Base-by-base conservation (phyloP, 192 early-diverging fungal genomes). In the Mortierella antarctica region DNA sequence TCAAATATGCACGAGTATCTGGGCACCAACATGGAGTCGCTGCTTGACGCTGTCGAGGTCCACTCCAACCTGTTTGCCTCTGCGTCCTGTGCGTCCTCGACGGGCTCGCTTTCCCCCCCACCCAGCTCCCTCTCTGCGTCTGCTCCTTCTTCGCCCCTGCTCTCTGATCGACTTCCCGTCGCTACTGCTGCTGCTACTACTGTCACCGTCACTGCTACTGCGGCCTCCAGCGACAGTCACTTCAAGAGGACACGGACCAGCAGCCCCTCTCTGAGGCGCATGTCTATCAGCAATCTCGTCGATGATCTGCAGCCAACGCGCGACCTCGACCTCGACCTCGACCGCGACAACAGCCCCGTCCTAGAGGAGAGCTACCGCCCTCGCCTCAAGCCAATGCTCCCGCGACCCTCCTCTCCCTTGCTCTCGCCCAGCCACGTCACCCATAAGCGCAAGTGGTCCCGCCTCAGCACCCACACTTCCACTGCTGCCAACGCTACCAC, bases 401-500 rank as follows among this genome's bases (percentile, higher is more conserved):
- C 77, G 51, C 63, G 70, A 11, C 65, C 77, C 1, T 62, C 65
- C 49, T 80, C 77, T 4, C 77, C 77, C 2, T 51, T 66, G 42
- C 50, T 56, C 51, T 21, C 48, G 15, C 50, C 70, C 52, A 68
- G 23, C n/a, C 56, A 65, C 7, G 77, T 70, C 18, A 80, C 67
- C 21, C 65, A 76, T 53, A 83, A 83, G 64, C 82, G 82, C 72
- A 83, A 83, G 52, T 83, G 82, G 82, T 76, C 82, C 4, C 68
- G 70, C 11, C 73, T 76, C 57, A 74, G 74, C 60, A 75, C 67
- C 17, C 59, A 71, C 58, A 72, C 59, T 6, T 47, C 61, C 12
- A 61, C 77, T 44, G 70, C 79, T 39, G 42, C 63, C 18, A 62
- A 74, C 12, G n/a, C n/a, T n/a, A n/a, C n/a, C 31, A 31, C 31